phyloP scores from a whole-genome alignment of 768 basidiomycete genomes.

The Mycena olivaceomarginata region DNA sequence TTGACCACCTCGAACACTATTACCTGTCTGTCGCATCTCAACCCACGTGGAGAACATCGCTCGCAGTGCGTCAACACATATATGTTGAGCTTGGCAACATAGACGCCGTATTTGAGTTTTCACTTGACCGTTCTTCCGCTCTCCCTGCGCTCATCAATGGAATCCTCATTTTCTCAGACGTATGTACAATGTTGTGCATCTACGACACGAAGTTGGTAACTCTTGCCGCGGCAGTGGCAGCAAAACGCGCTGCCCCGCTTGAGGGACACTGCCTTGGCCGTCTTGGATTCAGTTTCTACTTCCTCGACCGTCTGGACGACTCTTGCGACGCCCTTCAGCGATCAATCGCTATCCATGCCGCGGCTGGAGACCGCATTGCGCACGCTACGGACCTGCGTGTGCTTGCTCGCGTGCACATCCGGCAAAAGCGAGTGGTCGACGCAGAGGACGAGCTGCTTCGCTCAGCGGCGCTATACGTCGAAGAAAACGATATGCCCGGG shows the following conservation, averaged over 20 bases:
- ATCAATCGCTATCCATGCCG: neutral
- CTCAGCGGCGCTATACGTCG: neutral
- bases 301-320: neutral
- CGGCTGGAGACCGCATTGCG: neutral
- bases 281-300: neutral
- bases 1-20: neutral
- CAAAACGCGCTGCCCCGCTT: neutral
- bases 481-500: neutral
- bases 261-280: neutral
- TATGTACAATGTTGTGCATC: neutral
- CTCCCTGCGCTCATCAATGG: neutral
- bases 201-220: neutral
- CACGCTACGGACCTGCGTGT: neutral
- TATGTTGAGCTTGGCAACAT: neutral
- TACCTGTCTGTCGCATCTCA: neutral
- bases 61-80: neutral
- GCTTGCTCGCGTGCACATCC: neutral
- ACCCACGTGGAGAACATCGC: neutral
- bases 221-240: neutral
- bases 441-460: constrained; percentile 1
- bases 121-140: neutral
- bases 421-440: neutral
- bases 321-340: neutral
- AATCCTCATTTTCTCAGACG: neutral
- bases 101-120: neutral